Conservation (phyloP, 2,329 filamentous ascomycete genomes). For the Nemania diffusa region DNA sequence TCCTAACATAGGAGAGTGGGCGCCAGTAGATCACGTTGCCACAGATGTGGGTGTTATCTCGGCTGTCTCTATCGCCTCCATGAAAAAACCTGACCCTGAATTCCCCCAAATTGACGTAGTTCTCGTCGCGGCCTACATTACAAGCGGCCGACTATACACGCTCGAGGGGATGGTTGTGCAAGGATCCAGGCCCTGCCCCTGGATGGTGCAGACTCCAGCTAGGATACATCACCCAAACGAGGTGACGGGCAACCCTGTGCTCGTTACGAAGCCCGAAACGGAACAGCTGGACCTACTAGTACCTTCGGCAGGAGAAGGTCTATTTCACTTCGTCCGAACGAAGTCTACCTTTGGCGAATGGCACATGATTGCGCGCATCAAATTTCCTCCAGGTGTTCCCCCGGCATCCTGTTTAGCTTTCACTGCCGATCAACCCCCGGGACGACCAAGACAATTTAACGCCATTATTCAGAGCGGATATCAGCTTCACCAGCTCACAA, state of each 20-base stretch:
- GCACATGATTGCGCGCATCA: conserved; percentile 39
- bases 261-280: not conserved
- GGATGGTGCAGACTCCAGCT: conserved; percentile 30
- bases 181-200: not conserved
- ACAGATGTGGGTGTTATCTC: conserved; percentile 35
- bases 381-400: conserved; percentile 34
- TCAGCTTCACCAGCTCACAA: conserved; percentile 34
- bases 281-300: conserved; percentile 38
- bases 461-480: conserved; percentile 35
- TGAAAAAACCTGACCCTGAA: not conserved
- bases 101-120: not conserved
- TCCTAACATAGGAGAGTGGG: not conserved
- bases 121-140: conserved; percentile 3
- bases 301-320: conserved; percentile 37
- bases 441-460: conserved; percentile 9
- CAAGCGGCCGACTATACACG: not conserved
- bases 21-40: conserved; percentile 30
- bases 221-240: conserved; percentile 37
- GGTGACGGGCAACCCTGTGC: conserved; percentile 39
- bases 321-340: conserved; percentile 40
- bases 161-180: not conserved
- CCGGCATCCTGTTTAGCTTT: conserved; percentile 37
- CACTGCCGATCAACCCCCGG: not conserved
- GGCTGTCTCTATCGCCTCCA: conserved; percentile 28
- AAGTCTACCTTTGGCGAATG: conserved; percentile 36